Evolutionary conservation across 805 yeast species (phyloP).

Genomic region (Lachancea cidri): DNA sequence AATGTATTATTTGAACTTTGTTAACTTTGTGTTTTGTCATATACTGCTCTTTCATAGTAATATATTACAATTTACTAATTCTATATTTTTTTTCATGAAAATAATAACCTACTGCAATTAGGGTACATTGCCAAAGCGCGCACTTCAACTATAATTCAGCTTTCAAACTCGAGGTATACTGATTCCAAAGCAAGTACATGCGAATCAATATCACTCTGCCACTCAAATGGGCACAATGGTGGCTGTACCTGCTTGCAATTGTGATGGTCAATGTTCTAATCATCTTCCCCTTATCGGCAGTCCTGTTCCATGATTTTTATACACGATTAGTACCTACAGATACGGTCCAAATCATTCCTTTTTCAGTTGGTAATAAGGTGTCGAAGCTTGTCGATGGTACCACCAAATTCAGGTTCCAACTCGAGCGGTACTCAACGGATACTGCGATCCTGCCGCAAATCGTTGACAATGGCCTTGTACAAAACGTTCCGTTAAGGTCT

Average conservation of each 20-base stretch:
- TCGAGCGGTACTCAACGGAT: constrained; percentile 12
- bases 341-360: constrained; percentile 22
- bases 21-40: neutral
- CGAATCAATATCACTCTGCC: constrained; percentile 26
- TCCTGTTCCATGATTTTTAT: constrained; percentile 29
- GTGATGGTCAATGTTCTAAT: constrained; percentile 21
- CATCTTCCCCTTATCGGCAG: constrained; percentile 25
- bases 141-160: neutral
- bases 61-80: too few species aligned
- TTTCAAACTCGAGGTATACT: neutral
- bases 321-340: constrained; percentile 19
- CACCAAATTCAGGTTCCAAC: constrained; percentile 9
- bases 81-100: too few species aligned
- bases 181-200: constrained; percentile 14
- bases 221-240: constrained; percentile 29
- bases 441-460: constrained; percentile 12
- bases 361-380: constrained; percentile 12
- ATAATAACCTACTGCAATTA: too few species aligned
- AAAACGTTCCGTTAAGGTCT: constrained; percentile 18
- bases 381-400: constrained; percentile 3
- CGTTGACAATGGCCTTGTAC: constrained; percentile 23
- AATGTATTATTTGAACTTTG: constrained; percentile 4
- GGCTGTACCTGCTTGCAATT: constrained; percentile 15
- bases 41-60: too few species aligned
- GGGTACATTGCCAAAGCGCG: too few species aligned